phyloP scores from a whole-genome alignment of 2,329 filamentous ascomycete species.

The Neofusicoccum parvum region DNA sequence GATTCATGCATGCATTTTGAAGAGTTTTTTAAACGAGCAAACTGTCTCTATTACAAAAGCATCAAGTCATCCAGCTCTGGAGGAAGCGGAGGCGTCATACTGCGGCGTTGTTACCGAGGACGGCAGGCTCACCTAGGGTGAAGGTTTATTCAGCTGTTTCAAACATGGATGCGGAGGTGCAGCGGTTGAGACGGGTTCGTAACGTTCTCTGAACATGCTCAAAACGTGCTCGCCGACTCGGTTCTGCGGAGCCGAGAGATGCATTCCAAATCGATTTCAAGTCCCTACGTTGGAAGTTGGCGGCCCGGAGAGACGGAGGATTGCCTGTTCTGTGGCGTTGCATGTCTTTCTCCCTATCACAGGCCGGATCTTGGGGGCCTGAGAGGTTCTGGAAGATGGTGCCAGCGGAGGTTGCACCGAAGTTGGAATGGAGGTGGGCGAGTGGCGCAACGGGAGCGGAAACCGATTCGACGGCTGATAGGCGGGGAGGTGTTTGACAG shows the following conservation, averaged over 20 bases:
- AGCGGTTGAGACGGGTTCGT: background rate
- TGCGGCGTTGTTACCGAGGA: background rate
- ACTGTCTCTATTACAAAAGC: background rate
- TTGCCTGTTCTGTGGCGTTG: background rate
- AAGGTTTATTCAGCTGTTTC: background rate
- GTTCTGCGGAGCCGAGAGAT: background rate
- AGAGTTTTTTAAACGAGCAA: background rate
- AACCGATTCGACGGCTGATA: background rate
- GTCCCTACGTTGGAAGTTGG: constrained; percentile 11
- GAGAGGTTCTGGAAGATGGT: background rate
- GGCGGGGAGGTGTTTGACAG: background rate
- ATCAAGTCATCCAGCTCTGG: background rate
- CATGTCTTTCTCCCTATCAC: background rate
- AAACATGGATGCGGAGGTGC: background rate
- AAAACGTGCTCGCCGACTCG: background rate
- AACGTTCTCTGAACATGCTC: background rate
- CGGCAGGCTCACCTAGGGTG: background rate
- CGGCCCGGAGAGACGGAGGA: background rate
- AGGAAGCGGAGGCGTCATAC: background rate
- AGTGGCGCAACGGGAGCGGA: background rate
- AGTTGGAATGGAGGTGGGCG: background rate
- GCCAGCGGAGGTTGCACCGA: background rate
- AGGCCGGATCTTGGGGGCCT: background rate
- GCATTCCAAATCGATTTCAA: constrained; percentile 1
- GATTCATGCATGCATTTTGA: background rate